Percentiles rank a stretch among this genome's conserved stretches.
Evolutionary conservation across 106 monocot genomes (phyloP).

Genomic region (Apostasia shenzhenica): DNA sequence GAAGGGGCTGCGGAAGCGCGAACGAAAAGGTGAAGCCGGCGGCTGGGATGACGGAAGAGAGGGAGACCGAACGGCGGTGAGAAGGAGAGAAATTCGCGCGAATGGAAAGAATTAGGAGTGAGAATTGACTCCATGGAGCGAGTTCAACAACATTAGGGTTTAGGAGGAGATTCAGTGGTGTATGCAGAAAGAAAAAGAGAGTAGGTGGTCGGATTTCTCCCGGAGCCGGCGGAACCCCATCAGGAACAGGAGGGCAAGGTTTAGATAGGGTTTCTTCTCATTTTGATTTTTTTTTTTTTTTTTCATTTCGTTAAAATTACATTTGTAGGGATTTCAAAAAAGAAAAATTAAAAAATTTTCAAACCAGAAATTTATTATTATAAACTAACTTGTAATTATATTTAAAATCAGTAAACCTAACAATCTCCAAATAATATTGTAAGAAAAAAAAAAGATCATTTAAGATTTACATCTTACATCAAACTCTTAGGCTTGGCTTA

Average conservation of each 20-base stretch:
- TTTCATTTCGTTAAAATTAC: not conserved
- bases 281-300: not conserved
- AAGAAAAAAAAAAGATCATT: too few species aligned
- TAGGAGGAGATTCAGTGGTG: not conserved
- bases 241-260: not conserved
- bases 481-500: too few species aligned
- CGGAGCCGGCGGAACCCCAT: not conserved
- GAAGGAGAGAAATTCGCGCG: constrained; percentile 1
- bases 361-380: not conserved
- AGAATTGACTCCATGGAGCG: constrained; percentile 16
- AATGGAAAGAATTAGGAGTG: not conserved
- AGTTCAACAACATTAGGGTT: not conserved
- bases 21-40: constrained; percentile 8
- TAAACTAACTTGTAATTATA: too few species aligned
- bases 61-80: not conserved
- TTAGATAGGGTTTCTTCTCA: constrained; percentile 15
- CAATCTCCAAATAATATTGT: too few species aligned
- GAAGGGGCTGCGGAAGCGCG: not conserved
- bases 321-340: not conserved
- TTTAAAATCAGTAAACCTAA: too few species aligned
- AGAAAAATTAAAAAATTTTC: not conserved
- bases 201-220: not conserved
- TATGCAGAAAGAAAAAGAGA: not conserved
- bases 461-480: too few species aligned
- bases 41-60: constrained; percentile 1